A percentile compares a stretch with the other conserved stretches of the same genome.
phyloP scores from a whole-genome alignment of 2,329 filamentous ascomycete genomes.

The Plectosphaerella sp. region DNA sequence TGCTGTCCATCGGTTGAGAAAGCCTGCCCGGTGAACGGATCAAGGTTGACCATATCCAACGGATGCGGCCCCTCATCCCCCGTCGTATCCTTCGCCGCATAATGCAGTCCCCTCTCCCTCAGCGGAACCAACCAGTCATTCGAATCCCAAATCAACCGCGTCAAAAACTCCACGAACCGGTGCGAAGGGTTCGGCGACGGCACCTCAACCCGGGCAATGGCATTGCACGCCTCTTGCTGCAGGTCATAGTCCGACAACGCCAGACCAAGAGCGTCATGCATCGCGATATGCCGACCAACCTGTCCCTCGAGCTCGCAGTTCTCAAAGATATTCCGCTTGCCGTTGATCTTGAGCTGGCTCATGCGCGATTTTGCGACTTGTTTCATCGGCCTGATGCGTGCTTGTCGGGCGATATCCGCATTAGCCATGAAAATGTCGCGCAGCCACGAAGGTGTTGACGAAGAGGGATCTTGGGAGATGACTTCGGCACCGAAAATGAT shows the following conservation, averaged over 20 bases:
- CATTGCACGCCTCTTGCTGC: conserved; percentile 12
- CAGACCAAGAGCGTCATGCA: conserved; percentile 4
- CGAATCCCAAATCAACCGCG: conserved; percentile 3
- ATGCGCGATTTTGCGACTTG: conserved; percentile 14
- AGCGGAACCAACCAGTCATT: conserved; percentile 5
- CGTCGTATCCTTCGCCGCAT: neutral
- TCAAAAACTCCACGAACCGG: conserved; percentile 6
- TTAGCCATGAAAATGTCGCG: conserved; percentile 17
- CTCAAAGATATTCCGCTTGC: conserved; percentile 20
- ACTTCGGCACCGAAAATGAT: conserved; percentile 22
- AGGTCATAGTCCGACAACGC: conserved; percentile 10
- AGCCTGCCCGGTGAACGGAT: neutral
- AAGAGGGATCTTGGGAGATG: neutral
- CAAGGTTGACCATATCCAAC: neutral
- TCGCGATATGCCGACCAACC: conserved; percentile 1
- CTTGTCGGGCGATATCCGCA: conserved; percentile 8
- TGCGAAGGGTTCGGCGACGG: conserved; percentile 6
- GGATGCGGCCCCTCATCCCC: neutral
- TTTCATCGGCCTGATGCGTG: conserved; percentile 17
- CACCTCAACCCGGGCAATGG: conserved; percentile 7
- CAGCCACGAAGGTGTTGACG: conserved; percentile 16
- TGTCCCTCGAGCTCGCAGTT: conserved; percentile 19
- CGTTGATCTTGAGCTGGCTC: conserved; percentile 18
- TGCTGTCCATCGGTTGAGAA: neutral
- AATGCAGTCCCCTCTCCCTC: neutral